Evolutionary conservation across 2,329 filamentous ascomycete species (phyloP), one percentile per base, ranked within the genome.

Genomic region (Diaporthe helianthi): DNA sequence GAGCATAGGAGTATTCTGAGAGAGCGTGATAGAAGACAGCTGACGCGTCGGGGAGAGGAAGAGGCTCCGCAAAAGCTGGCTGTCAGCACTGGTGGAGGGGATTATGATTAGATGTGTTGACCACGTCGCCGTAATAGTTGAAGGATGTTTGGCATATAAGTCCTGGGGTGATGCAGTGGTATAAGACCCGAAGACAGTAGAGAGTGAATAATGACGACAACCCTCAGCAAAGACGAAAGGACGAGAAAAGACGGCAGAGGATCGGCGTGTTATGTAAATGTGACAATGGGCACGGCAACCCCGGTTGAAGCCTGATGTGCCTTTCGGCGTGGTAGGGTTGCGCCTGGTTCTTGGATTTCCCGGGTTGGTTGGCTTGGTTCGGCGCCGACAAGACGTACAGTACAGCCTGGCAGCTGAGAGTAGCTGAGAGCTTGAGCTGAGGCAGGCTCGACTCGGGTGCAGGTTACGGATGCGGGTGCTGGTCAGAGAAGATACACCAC

Each of bases 241-340:
- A 49, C 4, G 29, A 24, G 58, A 63, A 29, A 63, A 10, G 44
- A 63, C 8, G 58, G 58, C 29, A 44, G 58, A 63, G 24, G 58
- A 63, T 63, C 58, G 41, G 58, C 58, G 58, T 63, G 58, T 49
- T 63, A 63, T 49, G 58, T 49, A 63, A 49, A 63, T n/a, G 58
- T 63, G 58, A 63, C 44, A 63, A 63, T 49, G 44, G 58, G 38
- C n/a, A n/a, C n/a, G n/a, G 38, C 26, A n/a, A n/a, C 58, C 58
- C 58, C 47, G 58, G 41, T 61, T 61, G 58, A 47, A 61, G 58
- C 58, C 58, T 61, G 58, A 61, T 41, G 41, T 44, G 58, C 58
- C 58, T 17, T 61, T n/a, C 19, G 17, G 58, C 19, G 29, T 47
- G 58, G 58, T 63, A 49, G 58, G 58, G 58, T 49, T 63, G 26